These are phyloP conservation scores for Globisporangium abappressorium DNA, from an alignment of 352 stramenopile genomes.

Conservation along the genomic window DNA sequence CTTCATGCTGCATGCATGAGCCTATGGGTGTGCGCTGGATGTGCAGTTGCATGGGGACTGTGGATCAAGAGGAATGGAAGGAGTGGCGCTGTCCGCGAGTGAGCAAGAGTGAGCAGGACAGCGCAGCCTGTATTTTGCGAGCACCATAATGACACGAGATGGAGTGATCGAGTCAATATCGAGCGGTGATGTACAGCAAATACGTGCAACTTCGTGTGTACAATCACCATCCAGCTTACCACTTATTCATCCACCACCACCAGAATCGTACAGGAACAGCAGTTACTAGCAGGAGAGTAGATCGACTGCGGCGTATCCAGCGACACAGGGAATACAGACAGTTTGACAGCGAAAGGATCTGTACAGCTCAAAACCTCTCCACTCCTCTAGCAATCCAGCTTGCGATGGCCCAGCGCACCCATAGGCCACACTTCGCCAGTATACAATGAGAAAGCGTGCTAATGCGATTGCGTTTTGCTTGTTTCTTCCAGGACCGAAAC, in stretches of 20 bases:
- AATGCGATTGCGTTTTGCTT: slow-evolving; percentile 1
- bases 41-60: neutral
- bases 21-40: neutral
- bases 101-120: neutral
- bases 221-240: neutral
- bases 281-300: neutral
- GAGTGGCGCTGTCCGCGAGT: neutral
- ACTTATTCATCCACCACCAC: neutral
- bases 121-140: neutral
- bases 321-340: neutral
- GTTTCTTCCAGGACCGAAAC: slow-evolving; percentile 73
- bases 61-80: neutral
- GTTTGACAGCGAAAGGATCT: neutral
- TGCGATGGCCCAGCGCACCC: neutral
- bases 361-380: neutral
- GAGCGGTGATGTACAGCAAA: neutral
- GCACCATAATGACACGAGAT: neutral
- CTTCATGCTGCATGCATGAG: neutral
- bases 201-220: neutral
- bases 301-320: neutral
- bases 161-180: neutral
- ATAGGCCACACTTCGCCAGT: neutral
- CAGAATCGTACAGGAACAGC: neutral
- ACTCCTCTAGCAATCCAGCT: neutral
- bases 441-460: neutral